Evolutionary conservation across 2,329 filamentous ascomycete genomes (phyloP), one percentile per base, ranked within the genome.

Genomic region (Parastagonospora nodorum): DNA sequence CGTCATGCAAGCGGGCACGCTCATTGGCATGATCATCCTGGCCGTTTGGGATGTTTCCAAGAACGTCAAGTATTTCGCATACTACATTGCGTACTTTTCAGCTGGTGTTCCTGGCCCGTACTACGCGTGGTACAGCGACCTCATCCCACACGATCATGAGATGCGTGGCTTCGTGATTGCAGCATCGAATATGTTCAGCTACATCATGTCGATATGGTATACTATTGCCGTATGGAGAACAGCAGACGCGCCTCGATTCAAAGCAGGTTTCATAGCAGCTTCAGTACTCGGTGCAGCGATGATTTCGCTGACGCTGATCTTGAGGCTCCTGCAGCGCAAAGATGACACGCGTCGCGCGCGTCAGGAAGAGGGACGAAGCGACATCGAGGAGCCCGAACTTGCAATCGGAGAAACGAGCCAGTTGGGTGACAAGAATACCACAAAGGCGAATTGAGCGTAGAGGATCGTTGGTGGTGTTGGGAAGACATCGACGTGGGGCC

Each of bases 11-110:
- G 69, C 67, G 6, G 72, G 71, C 8, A 61, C 76, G 2, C 74
- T 80, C 12, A 74, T 77, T 1, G 67, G 67, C 1, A 55, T 74
- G 6, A 75, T 75, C 57, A 78, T 62, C 7, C 50, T 80, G 69
- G 74, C 76, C 1, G 60, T 76, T 9, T 80, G 78, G 78, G 64
- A 74, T 15, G 78, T 80, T 3, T 75, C 78, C 0, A 74, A 69
- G 1, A 68, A 63, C 0, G 53, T 79, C n/a, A 79, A 80, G 75
- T 67, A 58, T 42, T 51, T 64, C 33, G 62, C 64, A 14, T 67
- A 61, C 51, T 67, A 67, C 44, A 48, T 67, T 15, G 47, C 53
- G 12, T 64, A 63, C 48, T 64, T 60, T 29, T 51, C 44, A 4
- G 57, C 62, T 1, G 64, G 62, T 2, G 61, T 63, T 2, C 61